These are phyloP conservation scores for Papiliotrema fonsecae DNA, from an alignment of 1,284 basidiomycete genomes.

Conservation along the genomic window DNA sequence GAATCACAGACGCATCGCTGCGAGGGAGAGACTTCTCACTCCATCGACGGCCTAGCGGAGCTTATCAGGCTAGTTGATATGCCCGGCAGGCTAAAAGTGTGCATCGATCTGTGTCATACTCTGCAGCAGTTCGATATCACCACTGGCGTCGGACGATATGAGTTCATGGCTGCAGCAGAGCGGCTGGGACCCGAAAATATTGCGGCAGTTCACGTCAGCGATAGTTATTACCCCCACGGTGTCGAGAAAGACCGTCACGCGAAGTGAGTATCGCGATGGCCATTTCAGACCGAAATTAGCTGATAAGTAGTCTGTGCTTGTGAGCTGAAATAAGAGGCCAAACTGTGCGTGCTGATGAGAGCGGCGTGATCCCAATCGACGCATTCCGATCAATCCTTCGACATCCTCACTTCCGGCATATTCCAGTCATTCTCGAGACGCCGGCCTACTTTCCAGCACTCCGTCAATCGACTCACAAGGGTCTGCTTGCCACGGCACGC, in stretches of 20 bases:
- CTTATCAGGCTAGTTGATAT: conserved; percentile 11
- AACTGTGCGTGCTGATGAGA: neutral
- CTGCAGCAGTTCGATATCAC: conserved; percentile 14
- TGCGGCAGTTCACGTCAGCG: conserved; percentile 18
- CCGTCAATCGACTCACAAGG: neutral
- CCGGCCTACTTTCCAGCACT: conserved; percentile 8
- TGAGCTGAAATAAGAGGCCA: no score
- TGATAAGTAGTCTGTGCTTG: neutral
- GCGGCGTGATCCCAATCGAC: conserved; percentile 14
- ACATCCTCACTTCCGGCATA: conserved; percentile 7
- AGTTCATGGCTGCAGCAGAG: conserved; percentile 8
- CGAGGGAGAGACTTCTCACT: no score
- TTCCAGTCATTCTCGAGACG: conserved; percentile 19
- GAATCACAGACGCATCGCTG: no score
- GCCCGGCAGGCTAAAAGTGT: conserved; percentile 13
- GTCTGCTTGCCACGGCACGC: neutral
- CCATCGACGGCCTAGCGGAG: no score
- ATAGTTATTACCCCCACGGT: conserved; percentile 10
- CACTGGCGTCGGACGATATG: conserved; percentile 1
- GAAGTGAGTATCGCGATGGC: conserved; percentile 14
- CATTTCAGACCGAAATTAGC: neutral
- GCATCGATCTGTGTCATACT: conserved; percentile 21
- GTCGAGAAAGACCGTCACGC: conserved; percentile 15
- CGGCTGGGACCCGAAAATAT: conserved; percentile 11
- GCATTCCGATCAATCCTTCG: conserved; percentile 15